Base-by-base conservation (phyloP, 2,329 filamentous ascomycete genomes). In the Dactylellina sp. region DNA sequence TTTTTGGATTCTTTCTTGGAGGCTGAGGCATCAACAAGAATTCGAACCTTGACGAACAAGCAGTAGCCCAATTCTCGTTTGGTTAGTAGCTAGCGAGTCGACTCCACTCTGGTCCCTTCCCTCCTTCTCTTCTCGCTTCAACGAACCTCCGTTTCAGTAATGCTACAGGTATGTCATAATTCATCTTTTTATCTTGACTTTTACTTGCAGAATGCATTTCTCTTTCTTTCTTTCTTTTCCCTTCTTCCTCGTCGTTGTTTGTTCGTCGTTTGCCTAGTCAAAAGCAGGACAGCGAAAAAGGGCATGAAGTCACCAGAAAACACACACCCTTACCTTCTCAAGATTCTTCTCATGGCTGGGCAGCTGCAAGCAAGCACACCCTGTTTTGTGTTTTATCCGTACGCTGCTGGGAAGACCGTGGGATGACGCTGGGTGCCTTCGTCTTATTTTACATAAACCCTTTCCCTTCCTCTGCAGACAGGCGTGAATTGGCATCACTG, bases 91-190 rank as follows among this genome's bases (percentile, higher is more conserved):
- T 70, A 70, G 55, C 56, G 56, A 70, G 39, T 62, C 64, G 64
- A 70, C 64, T 70, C 64, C 47, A 70, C 64, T 70, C 22, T 47
- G 55, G 49, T 25, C 25, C 28, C 55, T 46, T 62, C 66, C 50
- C 60, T 72, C 60, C 68, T 72, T 72, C 60, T 60, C 25, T 64
- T 65, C 60, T 72, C 68, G 68, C 60, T 65, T 72, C 60, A 60
- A 61, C 60, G 47, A 64, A 46, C 66, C 66, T 71, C 60, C 39
- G 37, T 47, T 44, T 49, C 61, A 71, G 68, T 72, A 72, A 72
- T 72, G 68, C 68, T 72, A 60, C 68, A 72, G 68, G 68, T 72
- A 65, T 37, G 68, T 64, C 40, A 46, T 24, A 49, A 25, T 47
- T 68, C 37, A 24, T 49, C 44, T 49, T 32, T 49, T 46, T 18